Base-by-base conservation (phyloP, 2,329 filamentous ascomycete species). In the Talaromyces albobiverticillius region DNA sequence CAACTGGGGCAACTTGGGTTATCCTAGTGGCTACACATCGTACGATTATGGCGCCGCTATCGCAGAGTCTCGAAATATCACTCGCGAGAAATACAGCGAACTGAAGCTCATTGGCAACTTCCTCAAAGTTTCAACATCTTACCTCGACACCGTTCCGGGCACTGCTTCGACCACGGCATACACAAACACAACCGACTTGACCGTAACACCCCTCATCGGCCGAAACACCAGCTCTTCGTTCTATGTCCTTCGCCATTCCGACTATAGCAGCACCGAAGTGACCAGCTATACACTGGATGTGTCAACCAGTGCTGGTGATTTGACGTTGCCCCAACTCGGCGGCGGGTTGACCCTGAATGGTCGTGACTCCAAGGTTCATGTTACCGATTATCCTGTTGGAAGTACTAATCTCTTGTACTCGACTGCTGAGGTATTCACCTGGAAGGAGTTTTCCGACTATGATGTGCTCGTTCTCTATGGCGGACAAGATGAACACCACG, bases 1-100 rank as follows among this genome's bases (percentile, higher is more conserved):
- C 0, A 94, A 93, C 65, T 93, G 89, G 89, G 89, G 89, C 0
- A 92, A 90, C 58, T 69, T 90, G 4, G 87, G 88, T 0, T 83
- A 90, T 60, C 79, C 85, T 9, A 85, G 83, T 10, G 83, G 79
- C 2, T 85, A 85, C 57, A 84, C 81, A 0, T 80, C 76, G 3
- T 85, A 85, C 62, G 82, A 86, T 61, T 85, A 84, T 60, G 80
- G 81, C 4, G 77, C 83, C 4, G 74, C 78, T 6, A 89, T 93
- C 50, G 78, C 80, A 1, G 89, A 94, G 64, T 84, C 88, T 40
- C 80, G 89, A 22, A 80, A 80, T 1, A 75, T 93, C 3, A 72
- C 78, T 25, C 80, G 88, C 2, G 87, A 91, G 65, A 93, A 93
- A 67, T 93, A 90, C 67, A 86, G 84, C 40, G 88, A 94, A 67